Percentiles rank a stretch among this genome's conserved stretches.
Evolutionary conservation across 305 asterid species (phyloP).

Genomic region (Fraxinus greggii): DNA sequence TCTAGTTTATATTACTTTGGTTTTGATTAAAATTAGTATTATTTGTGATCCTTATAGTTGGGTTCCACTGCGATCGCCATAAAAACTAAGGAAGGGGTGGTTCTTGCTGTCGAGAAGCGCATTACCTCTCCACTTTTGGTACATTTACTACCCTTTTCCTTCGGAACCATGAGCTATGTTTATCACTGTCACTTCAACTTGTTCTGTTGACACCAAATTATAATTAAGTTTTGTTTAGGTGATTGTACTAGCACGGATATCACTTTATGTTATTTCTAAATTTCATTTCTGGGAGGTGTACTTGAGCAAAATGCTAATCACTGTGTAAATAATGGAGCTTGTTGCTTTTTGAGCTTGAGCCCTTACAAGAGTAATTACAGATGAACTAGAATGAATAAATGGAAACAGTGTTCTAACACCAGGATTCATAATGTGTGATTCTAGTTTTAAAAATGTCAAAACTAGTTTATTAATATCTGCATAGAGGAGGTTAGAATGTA

Average conservation of each 20-base stretch:
- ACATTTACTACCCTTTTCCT: slow-evolving; percentile 17
- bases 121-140: slow-evolving; percentile 87
- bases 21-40: background rate
- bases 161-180: background rate
- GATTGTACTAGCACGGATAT: background rate
- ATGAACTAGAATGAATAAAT: background rate
- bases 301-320: background rate
- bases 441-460: background rate
- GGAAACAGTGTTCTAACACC: background rate
- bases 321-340: background rate
- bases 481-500: background rate
- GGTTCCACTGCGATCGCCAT: slow-evolving; percentile 91
- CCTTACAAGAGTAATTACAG: background rate
- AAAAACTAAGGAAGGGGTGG: slow-evolving; percentile 89
- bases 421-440: background rate
- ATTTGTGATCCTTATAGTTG: slow-evolving; percentile 37
- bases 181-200: background rate
- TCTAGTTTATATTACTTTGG: slow-evolving; percentile 10
- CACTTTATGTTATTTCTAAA: background rate
- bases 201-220: background rate
- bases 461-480: background rate
- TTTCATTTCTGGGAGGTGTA: background rate
- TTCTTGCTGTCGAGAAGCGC: slow-evolving; percentile 90
- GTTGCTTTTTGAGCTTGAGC: background rate
- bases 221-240: background rate